Evolutionary conservation across 139 green algal genomes (phyloP).

Genomic region (Chlamydomonas eustigma): DNA sequence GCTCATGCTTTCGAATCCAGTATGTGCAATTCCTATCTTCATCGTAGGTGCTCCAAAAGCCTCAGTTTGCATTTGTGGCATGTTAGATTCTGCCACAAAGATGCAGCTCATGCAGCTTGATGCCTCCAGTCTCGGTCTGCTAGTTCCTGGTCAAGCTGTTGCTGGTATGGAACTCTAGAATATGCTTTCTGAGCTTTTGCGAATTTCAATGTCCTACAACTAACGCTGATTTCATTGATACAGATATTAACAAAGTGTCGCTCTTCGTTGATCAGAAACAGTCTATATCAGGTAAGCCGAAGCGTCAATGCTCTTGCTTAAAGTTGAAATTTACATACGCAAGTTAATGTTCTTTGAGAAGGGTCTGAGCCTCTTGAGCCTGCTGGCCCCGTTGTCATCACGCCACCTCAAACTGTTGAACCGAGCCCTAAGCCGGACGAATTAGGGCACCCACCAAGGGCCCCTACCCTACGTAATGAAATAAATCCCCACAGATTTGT

Average conservation of each 20-base stretch:
- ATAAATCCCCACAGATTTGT: background rate
- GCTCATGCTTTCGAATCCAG: too few species aligned
- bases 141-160: background rate
- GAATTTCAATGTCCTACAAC: background rate
- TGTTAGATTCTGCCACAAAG: constrained; percentile 13
- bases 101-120: constrained; percentile 2
- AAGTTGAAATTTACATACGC: background rate
- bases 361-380: background rate
- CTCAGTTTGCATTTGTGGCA: too few species aligned
- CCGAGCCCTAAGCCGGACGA: background rate
- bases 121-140: background rate
- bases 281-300: background rate
- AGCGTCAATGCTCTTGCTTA: background rate
- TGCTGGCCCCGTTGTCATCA: background rate
- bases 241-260: background rate
- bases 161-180: background rate
- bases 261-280: background rate
- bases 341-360: background rate
- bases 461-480: background rate
- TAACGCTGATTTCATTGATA: background rate
- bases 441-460: background rate
- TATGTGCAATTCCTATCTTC: too few species aligned
- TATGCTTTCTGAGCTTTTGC: background rate
- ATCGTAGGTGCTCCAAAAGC: too few species aligned
- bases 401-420: background rate